phyloP scores from a whole-genome alignment of 148 eudicot species.

The Simmondsia chinensis region DNA sequence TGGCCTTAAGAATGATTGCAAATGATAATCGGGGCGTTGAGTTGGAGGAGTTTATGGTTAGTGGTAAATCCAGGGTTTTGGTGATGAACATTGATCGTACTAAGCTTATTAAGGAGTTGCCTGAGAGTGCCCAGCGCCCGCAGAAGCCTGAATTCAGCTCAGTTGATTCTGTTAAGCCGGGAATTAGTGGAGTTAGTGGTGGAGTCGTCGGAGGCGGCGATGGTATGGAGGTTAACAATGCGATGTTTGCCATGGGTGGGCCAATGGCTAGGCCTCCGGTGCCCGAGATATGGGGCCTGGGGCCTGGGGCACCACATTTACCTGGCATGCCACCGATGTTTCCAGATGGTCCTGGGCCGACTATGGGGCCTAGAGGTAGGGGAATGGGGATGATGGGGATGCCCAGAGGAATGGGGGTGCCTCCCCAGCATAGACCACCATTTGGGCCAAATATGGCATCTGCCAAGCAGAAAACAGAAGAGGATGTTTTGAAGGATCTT shows the following conservation, averaged over 20 bases:
- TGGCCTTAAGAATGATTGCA: constrained; percentile 61
- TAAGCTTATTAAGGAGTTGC: constrained; percentile 59
- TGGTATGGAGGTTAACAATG: constrained; percentile 11
- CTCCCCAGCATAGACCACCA: constrained; percentile 59
- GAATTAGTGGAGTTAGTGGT: constrained; percentile 10
- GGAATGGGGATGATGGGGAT: constrained; percentile 54
- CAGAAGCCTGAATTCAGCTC: constrained; percentile 14
- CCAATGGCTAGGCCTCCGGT: constrained; percentile 25
- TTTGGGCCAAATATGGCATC: constrained; percentile 25
- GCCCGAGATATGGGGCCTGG: constrained; percentile 49
- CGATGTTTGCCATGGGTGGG: constrained; percentile 25
- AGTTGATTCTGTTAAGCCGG: constrained; percentile 10
- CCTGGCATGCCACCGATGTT: constrained; percentile 34
- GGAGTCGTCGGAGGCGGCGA: constrained; percentile 14
- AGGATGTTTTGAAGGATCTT: constrained; percentile 78
- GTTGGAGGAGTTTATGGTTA: constrained; percentile 64
- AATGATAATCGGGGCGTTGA: constrained; percentile 66
- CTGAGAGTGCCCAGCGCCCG: constrained; percentile 32
- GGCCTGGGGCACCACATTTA: constrained; percentile 30
- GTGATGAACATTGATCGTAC: constrained; percentile 63
- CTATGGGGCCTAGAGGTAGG: constrained; percentile 54
- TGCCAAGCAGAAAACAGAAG: constrained; percentile 49
- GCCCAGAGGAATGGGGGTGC: constrained; percentile 52
- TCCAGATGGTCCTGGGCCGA: constrained; percentile 26
- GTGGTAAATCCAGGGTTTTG: constrained; percentile 73